phyloP scores from a whole-genome alignment of 192 early-diverging fungal species.

The Geranomyces variabilis region DNA sequence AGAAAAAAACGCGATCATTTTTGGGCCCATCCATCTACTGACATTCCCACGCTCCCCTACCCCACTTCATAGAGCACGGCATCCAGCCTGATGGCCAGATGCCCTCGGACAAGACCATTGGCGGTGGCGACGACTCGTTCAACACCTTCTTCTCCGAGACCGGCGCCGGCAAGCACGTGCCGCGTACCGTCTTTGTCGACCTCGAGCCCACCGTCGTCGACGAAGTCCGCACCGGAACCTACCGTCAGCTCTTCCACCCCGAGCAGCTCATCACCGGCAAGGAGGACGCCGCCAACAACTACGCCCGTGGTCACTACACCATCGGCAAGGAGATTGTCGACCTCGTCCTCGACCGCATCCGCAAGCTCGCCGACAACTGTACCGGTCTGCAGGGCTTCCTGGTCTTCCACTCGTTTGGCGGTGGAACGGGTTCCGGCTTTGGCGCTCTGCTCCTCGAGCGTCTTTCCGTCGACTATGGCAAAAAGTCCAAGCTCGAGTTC shows the following conservation, averaged over 20 bases:
- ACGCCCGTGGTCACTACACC: slow-evolving; percentile 99
- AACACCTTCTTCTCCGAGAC: slow-evolving; percentile 99
- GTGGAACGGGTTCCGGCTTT: slow-evolving; percentile 99
- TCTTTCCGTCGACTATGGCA: slow-evolving; percentile 99
- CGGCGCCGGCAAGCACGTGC: slow-evolving; percentile 98
- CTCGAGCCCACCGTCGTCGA: slow-evolving; percentile 82
- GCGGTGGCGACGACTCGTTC: slow-evolving; percentile 84
- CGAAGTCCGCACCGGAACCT: slow-evolving; percentile 98
- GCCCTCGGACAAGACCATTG: slow-evolving; percentile 78
- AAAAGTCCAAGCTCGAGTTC: slow-evolving; percentile 99
- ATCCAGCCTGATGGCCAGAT: slow-evolving; percentile 94
- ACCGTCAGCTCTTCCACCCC: slow-evolving; percentile 89
- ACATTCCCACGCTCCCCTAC: too few species aligned
- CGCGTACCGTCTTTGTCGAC: slow-evolving; percentile 97
- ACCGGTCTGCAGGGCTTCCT: slow-evolving; percentile 98
- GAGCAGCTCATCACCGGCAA: slow-evolving; percentile 99
- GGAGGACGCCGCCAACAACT: slow-evolving; percentile 99
- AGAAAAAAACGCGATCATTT: too few species aligned
- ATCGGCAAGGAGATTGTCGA: slow-evolving; percentile 99
- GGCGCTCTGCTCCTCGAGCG: slow-evolving; percentile 97
- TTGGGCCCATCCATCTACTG: too few species aligned
- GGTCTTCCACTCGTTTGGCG: slow-evolving; percentile 99
- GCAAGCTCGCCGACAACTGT: slow-evolving; percentile 98
- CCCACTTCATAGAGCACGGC: slow-evolving; percentile 95
- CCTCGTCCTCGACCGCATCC: slow-evolving; percentile 92